These are phyloP conservation scores for Sugiyamaella qingdaonensis DNA, from an alignment of 805 yeast genomes.

Conservation along the genomic window DNA sequence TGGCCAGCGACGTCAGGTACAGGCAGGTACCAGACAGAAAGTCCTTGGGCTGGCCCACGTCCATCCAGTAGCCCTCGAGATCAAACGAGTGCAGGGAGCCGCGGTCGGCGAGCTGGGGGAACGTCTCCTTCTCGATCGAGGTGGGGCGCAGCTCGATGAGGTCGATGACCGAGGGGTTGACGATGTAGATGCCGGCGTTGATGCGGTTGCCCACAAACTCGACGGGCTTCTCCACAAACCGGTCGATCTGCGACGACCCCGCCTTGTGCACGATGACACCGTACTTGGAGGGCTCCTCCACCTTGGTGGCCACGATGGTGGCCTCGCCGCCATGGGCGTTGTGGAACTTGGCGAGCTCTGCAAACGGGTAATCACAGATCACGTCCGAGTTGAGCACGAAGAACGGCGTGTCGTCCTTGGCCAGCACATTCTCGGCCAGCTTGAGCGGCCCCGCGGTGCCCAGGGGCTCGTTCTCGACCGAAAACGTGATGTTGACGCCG, in stretches of 20 bases:
- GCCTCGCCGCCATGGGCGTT: slow-evolving; percentile 94
- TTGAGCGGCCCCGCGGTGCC: slow-evolving; percentile 99
- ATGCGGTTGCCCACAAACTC: slow-evolving; percentile 99
- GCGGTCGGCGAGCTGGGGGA: slow-evolving; percentile 91
- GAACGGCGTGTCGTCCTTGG: slow-evolving; percentile 94
- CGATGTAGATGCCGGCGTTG: slow-evolving; percentile 97
- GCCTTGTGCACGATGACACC: slow-evolving; percentile 99
- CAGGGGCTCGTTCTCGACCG: slow-evolving; percentile 98
- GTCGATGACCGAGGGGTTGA: slow-evolving; percentile 96
- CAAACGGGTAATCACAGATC: slow-evolving; percentile 97
- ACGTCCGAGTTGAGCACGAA: slow-evolving; percentile 98
- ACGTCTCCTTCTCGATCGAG: slow-evolving; percentile 98
- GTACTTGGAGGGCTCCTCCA: slow-evolving; percentile 98
- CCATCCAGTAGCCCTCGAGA: slow-evolving; percentile 99
- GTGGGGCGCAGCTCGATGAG: slow-evolving; percentile 97
- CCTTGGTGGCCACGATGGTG: slow-evolving; percentile 98
- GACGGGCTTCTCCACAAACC: slow-evolving; percentile 99
- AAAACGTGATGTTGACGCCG: slow-evolving; percentile 92
- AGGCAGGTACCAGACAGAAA: slow-evolving; percentile 93
- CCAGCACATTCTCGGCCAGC: slow-evolving; percentile 89
- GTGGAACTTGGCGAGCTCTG: slow-evolving; percentile 90
- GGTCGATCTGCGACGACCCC: slow-evolving; percentile 91
- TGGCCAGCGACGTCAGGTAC: slow-evolving; percentile 80
- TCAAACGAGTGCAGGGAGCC: slow-evolving; percentile 90
- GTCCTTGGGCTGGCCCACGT: slow-evolving; percentile 99